These are phyloP conservation scores for Mycena rebaudengoi DNA, from an alignment of 768 basidiomycete genomes.

Conservation along the genomic window DNA sequence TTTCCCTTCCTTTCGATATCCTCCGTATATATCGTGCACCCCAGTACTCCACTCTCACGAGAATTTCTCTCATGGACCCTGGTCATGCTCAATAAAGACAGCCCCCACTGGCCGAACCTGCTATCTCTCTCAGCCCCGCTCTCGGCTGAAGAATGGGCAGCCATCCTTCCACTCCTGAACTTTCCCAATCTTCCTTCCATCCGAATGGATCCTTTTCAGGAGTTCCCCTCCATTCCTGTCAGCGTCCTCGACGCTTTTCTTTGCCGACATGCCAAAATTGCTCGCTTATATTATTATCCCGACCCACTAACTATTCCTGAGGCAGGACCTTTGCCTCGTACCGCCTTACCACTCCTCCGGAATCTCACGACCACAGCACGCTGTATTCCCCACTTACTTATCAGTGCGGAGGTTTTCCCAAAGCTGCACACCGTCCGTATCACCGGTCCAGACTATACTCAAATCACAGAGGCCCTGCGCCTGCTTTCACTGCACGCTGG, in stretches of 20 bases:
- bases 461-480: not conserved
- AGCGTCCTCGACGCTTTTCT: conserved; percentile 22
- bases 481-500: conserved; percentile 11
- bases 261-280: conserved; percentile 9
- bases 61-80: conserved; percentile 13
- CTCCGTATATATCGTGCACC: conserved; percentile 14
- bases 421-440: conserved; percentile 11
- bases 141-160: conserved; percentile 18
- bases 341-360: conserved; percentile 9
- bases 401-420: conserved; percentile 9
- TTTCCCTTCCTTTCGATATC: conserved; percentile 25
- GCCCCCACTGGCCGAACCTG: conserved; percentile 13
- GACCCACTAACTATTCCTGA: conserved; percentile 9
- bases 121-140: conserved; percentile 15
- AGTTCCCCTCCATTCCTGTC: not conserved
- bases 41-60: not conserved
- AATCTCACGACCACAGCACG: conserved; percentile 19
- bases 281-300: conserved; percentile 24
- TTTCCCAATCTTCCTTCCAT: conserved; percentile 13
- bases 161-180: conserved; percentile 11
- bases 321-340: not conserved
- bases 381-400: conserved; percentile 7
- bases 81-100: conserved; percentile 7
- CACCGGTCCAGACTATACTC: not conserved
- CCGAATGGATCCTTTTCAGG: conserved; percentile 1